A percentile compares a stretch with the other conserved stretches of the same genome.
Evolutionary conservation across 768 basidiomycete genomes (phyloP).

Genomic region (Panaeolus papilionaceus): DNA sequence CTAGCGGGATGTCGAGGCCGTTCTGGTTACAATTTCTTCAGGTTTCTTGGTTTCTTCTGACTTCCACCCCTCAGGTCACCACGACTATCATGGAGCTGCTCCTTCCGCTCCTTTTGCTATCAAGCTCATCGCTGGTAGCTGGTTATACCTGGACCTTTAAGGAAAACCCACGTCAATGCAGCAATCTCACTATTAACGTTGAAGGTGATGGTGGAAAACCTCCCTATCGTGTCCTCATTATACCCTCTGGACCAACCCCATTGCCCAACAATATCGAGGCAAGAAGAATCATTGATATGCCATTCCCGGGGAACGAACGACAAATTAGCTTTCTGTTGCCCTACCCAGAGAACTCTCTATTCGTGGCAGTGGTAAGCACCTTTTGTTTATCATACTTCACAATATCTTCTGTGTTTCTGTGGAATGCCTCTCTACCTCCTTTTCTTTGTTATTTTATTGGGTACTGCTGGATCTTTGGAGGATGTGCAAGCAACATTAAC

Average conservation of each 20-base stretch:
- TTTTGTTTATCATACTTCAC: slow-evolving; percentile 17
- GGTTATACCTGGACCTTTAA: slow-evolving; percentile 54
- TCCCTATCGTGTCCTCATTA: slow-evolving; percentile 70
- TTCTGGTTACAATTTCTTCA: background rate
- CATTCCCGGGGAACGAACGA: slow-evolving; percentile 50
- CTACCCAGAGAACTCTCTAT: slow-evolving; percentile 72
- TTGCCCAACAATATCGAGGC: slow-evolving; percentile 68
- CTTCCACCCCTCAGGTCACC: background rate
- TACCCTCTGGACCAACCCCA: slow-evolving; percentile 71
- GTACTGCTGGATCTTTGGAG: background rate
- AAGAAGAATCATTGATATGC: slow-evolving; percentile 60
- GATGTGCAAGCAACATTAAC: background rate
- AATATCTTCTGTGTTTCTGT: slow-evolving; percentile 16
- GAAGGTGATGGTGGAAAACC: slow-evolving; percentile 62
- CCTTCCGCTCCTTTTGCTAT: slow-evolving; percentile 31
- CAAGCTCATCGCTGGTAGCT: slow-evolving; percentile 33
- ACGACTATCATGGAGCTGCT: slow-evolving; percentile 15
- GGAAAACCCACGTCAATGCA: slow-evolving; percentile 66
- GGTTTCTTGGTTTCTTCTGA: background rate
- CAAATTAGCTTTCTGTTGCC: slow-evolving; percentile 61
- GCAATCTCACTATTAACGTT: slow-evolving; percentile 63
- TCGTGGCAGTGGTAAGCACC: slow-evolving; percentile 77
- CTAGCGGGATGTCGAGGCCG: slow-evolving; percentile 1
- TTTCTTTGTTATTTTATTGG: background rate
- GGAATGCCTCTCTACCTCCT: background rate